Conservation (phyloP, 257 asterid species). For the Rehmannia glutinosa region DNA sequence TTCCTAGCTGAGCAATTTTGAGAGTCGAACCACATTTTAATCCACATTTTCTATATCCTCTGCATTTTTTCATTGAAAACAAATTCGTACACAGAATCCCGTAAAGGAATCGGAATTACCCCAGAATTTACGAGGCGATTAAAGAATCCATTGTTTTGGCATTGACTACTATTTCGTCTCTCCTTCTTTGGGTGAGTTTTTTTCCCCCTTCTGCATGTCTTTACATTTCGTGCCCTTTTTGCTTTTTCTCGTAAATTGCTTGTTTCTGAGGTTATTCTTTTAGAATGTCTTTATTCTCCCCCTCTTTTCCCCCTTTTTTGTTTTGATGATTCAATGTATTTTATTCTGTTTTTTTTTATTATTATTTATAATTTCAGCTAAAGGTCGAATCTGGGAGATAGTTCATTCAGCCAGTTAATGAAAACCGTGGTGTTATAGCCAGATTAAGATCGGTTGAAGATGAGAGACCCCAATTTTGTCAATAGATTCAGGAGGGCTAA, state of each 20-base stretch:
- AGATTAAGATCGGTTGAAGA: conserved; percentile 30
- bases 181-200: conserved; percentile 42
- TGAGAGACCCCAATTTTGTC: conserved; percentile 53
- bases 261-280: conserved; percentile 30
- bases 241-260: conserved; percentile 23
- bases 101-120: conserved; percentile 12
- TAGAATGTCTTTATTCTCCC: background rate
- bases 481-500: conserved; percentile 31
- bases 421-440: conserved; percentile 35
- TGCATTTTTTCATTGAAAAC: conserved; percentile 17
- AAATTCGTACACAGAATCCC: conserved; percentile 10
- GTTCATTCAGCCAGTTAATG: conserved; percentile 25
- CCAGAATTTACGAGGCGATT: background rate
- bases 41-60: conserved; percentile 21
- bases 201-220: conserved; percentile 21
- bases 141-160: conserved; percentile 5
- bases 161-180: conserved; percentile 29
- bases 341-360: conserved; percentile 30
- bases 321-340: conserved; percentile 9
- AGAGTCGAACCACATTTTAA: conserved; percentile 17
- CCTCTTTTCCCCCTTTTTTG: background rate
- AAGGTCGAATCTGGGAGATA: conserved; percentile 32
- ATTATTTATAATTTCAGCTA: conserved; percentile 30
- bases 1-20: conserved; percentile 23
- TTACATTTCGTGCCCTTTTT: conserved; percentile 24